Base-by-base conservation (phyloP, 2,329 filamentous ascomycete genomes). In the Amylocarpus encephaloides region DNA sequence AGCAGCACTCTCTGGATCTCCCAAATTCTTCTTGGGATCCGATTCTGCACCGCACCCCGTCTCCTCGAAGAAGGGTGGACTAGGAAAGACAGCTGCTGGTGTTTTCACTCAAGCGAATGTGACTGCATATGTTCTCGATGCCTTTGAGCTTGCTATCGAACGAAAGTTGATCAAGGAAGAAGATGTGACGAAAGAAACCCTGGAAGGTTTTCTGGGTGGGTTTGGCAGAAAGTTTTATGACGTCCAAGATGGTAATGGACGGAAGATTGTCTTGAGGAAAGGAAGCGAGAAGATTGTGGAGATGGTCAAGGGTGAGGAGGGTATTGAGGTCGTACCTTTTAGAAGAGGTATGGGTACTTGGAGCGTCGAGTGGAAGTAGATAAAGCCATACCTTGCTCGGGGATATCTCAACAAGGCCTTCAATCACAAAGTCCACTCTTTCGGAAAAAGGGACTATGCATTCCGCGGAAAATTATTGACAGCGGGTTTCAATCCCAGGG, bases 81-180 rank as follows among this genome's bases (percentile, higher is more conserved):
- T 71, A 35, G 71, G 80, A 2, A 67, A 68, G n/a, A 59, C 58
- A 7, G 79, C 84, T 0, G 87, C 87, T 0, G 87, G 87, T 4
- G 86, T 91, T 39, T 92, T 89, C 66, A 91, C 87, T 1, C 87
- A 92, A 69, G 83, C 84, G 3, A 82, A 82, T 63, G 82, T 81
- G 0, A 73, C 82, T 1, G 80, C 81, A 48, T 74, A 83, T 43
- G 82, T 88, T 42, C 69, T 89, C 19, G 71, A 77, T 58, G 77
- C 78, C 13, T 69, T 89, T 36, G 78, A 86, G 66, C 77, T 80
- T 59, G 85, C 76, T 4, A 70, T 85, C 3, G 70, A 72, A 53
- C 71, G 74, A 10, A 76, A 75, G 1, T 72, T 77, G 33, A 72
- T 83, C 40, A 62, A 64, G 6, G 73, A 76, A 49, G 67, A 65